A percentile compares a stretch with the other conserved stretches of the same genome.
phyloP scores from a whole-genome alignment of 202 grass and related monocot genomes.

The Carex arenaria region DNA sequence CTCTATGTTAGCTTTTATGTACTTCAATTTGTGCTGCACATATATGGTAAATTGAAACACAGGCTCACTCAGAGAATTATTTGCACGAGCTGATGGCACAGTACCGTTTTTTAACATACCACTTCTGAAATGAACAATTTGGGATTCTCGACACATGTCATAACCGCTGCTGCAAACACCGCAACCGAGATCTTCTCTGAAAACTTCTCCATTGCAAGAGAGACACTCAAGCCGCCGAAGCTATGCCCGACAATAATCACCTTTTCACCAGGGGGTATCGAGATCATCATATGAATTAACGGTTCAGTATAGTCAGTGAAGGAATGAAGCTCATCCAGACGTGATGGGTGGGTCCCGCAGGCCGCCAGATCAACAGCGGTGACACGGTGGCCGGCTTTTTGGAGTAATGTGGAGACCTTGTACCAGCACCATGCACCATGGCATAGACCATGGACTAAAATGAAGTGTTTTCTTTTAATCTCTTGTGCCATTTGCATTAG shows the following conservation, averaged over 20 bases:
- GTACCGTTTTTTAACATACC: not conserved
- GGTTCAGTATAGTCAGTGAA: slow-evolving; percentile 3
- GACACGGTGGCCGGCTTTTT: slow-evolving; percentile 36
- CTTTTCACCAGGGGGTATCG: slow-evolving; percentile 37
- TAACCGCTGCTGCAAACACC: slow-evolving; percentile 56
- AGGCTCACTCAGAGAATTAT: not conserved
- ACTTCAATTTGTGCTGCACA: not conserved
- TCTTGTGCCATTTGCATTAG: not conserved
- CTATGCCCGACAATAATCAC: slow-evolving; percentile 58
- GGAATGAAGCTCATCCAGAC: too few relatives aligned
- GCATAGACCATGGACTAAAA: too few relatives aligned
- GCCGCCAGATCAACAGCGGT: slow-evolving; percentile 52
- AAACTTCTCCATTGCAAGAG: slow-evolving; percentile 53
- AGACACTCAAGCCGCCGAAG: slow-evolving; percentile 48
- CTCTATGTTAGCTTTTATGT: not conserved
- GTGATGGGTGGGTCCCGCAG: slow-evolving; percentile 12
- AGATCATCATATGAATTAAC: slow-evolving; percentile 35
- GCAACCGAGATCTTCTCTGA: slow-evolving; percentile 54
- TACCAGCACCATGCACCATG: slow-evolving; percentile 66
- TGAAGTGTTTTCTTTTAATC: slow-evolving; percentile 25
- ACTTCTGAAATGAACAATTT: not conserved
- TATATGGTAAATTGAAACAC: not conserved
- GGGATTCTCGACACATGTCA: slow-evolving; percentile 23
- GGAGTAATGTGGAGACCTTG: slow-evolving; percentile 45
- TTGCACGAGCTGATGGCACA: not conserved